Evolutionary conservation across 2,329 filamentous ascomycete genomes (phyloP), one percentile per base, ranked within the genome.

Genomic region (Claviceps humidiphila): DNA sequence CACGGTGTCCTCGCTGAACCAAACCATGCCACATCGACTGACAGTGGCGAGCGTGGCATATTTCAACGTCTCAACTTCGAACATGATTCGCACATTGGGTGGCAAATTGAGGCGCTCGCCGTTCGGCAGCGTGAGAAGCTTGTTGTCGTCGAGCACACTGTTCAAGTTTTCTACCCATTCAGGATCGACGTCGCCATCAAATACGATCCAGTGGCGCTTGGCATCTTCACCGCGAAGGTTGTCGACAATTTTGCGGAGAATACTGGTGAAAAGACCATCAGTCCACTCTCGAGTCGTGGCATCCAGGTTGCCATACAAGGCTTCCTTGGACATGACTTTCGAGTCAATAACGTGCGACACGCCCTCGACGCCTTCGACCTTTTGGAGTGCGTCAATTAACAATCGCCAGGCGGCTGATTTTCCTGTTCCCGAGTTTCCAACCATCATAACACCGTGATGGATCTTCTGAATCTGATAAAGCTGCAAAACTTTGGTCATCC

Each of bases 121-220:
- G 60, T 99, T 99, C 30, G 93, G 94, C 58, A 99, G 73, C 0
- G 93, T 99, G 37, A 99, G 80, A 43, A 99, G 76, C 68, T 97
- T 98, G 74, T 99, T 99, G 72, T 99, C 93, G 64, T 99, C 93
- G 43, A 99, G 80, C 53, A 99, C 94, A 77, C 88, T 95, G 82
- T 99, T 99, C 76, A 99, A 74, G 68, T 99, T 99, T 67, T 99
- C 93, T 58, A 99, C 93, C 93, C 93, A 99, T 68, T 97, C 94
- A 1, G 93, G 93, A 68, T 99, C 93, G 56, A 99, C 93, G 66
- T 99, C 93, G 56, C 93, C 94, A 66, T 99, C 93, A 62, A 99
- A 98, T 5, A 99, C 87, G 61, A 99, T 97, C 93, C 93, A 99
- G 68, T 99, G 93, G 52, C 93, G 83, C 72, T 98, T 98, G 34